Evolutionary conservation across 78 protist species (phyloP), one percentile per base, ranked within the genome.

Genomic region (Dictyostelium purpureum): DNA sequence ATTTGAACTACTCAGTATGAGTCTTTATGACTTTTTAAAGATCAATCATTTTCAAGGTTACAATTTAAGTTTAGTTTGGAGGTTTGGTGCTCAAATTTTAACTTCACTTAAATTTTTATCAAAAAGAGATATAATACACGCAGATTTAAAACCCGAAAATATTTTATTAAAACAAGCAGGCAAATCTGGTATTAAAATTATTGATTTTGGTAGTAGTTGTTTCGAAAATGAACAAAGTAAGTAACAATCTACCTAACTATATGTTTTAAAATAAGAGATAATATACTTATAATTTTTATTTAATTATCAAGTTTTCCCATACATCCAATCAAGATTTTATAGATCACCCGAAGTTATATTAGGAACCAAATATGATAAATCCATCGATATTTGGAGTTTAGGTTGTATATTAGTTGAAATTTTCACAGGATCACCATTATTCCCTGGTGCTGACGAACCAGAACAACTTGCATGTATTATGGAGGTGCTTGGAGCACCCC

Each of bases 301-400:
- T n/a, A 16, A 31, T 9, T 11, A 11, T 52, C 21, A 18, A 89
- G 94, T 71, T 76, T 97, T 96, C 90, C 90, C 99, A 6, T 97
- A 97, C 94, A 96, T 97, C 65, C 99, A 97, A 73, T 89, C 97
- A 11, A 87, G 99, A 38, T 98, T 96, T 75, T 98, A 98, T 89
- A 80, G 98, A 26, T 79, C 99, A 42, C 99, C 99, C 12, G 99
- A 98, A 66, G 97, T 98, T 70, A 81, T 98, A 4, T 66, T 98
- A 5, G 99, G 99, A 19, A 19, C 31, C 0, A 96, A 97, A 21
- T 99, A 99, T 90, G 94, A 66, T 63, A 14, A 42, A 12, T 82
- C 97, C 19, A 99, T 99, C 47, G 99, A 99, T 96, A 97, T 99
- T 96, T 99, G 99, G 99, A 83, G 96, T 26, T 45, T 99, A 31